These are phyloP conservation scores for Calvatia gigantea DNA, from an alignment of 768 basidiomycete species.

Conservation along the genomic window DNA sequence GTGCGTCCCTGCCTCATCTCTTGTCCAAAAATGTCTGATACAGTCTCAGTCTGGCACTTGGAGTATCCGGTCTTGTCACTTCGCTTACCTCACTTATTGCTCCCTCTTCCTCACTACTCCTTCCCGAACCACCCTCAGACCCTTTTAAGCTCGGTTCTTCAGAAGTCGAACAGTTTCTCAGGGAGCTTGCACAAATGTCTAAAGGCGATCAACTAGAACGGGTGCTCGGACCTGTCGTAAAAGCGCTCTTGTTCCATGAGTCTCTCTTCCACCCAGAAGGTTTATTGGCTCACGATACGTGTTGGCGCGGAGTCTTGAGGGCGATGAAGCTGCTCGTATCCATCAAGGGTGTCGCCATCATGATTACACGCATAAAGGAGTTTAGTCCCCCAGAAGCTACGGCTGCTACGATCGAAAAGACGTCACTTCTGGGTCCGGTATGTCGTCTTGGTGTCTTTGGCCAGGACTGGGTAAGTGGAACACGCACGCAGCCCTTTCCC, in stretches of 20 bases:
- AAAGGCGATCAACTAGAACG: slow-evolving; percentile 76
- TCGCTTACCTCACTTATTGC: slow-evolving; percentile 75
- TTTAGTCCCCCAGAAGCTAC: slow-evolving; percentile 67
- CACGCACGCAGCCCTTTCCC: neutral
- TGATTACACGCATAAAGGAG: slow-evolving; percentile 72
- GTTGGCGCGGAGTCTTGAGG: slow-evolving; percentile 81
- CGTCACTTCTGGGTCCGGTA: slow-evolving; percentile 79
- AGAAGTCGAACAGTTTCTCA: slow-evolving; percentile 77
- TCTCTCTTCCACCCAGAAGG: slow-evolving; percentile 66
- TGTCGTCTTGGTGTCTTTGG: slow-evolving; percentile 82
- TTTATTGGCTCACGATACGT: slow-evolving; percentile 65
- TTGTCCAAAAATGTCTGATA: neutral
- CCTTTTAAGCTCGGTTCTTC: slow-evolving; percentile 53
- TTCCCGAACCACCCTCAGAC: slow-evolving; percentile 41
- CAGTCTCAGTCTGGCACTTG: slow-evolving; percentile 58
- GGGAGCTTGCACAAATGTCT: slow-evolving; percentile 80
- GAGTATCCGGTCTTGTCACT: slow-evolving; percentile 76
- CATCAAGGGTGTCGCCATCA: slow-evolving; percentile 77
- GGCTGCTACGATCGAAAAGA: slow-evolving; percentile 57
- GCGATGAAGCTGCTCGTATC: slow-evolving; percentile 79
- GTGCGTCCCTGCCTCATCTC: slow-evolving; percentile 19
- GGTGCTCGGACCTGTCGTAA: slow-evolving; percentile 75
- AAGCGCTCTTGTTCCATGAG: slow-evolving; percentile 56
- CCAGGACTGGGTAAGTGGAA: slow-evolving; percentile 74
- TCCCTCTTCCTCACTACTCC: slow-evolving; percentile 64